Evolutionary conservation across 495 filamentous ascomycete genomes (phyloP).

Genomic region (Podospora sp.): DNA sequence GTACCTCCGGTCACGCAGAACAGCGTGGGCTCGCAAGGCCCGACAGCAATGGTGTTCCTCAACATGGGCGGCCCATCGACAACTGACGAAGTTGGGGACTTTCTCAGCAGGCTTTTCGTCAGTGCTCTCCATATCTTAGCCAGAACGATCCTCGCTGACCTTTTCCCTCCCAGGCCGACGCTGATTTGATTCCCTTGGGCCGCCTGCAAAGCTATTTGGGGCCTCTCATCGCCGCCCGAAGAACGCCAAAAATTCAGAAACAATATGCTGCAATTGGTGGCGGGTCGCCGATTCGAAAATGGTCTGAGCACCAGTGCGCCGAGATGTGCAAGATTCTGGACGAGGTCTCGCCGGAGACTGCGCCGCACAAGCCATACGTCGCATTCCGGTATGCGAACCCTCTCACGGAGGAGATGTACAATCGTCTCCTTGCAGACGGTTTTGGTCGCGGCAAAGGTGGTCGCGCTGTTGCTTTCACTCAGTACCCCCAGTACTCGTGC

Average conservation of each 20-base stretch:
- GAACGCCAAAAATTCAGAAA: conserved; percentile 93
- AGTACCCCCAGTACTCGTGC: conserved; percentile 99
- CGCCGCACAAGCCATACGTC: conserved; percentile 97
- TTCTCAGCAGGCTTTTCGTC: conserved; percentile 94
- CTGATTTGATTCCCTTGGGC: conserved; percentile 93
- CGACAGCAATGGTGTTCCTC: conserved; percentile 97
- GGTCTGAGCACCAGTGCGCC: conserved; percentile 89
- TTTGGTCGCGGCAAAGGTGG: conserved; percentile 85
- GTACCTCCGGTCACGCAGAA: conserved; percentile 74
- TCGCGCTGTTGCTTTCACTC: conserved; percentile 93
- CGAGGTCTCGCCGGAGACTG: conserved; percentile 83
- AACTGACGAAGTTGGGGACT: conserved; percentile 82
- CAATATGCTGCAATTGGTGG: conserved; percentile 96
- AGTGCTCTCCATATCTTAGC: conserved; percentile 21
- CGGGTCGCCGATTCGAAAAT: conserved; percentile 94
- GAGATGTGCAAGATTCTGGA: conserved; percentile 98
- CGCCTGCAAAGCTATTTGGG: conserved; percentile 89
- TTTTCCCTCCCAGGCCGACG: conserved; percentile 70
- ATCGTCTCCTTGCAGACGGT: conserved; percentile 77
- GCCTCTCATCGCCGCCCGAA: conserved; percentile 77
- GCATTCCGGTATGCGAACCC: conserved; percentile 97
- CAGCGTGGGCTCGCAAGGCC: conserved; percentile 49
- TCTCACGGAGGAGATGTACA: conserved; percentile 91
- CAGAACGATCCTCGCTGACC: background rate
- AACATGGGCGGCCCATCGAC: conserved; percentile 99